Evolutionary conservation across 2,329 filamentous ascomycete genomes (phyloP), one percentile per base, ranked within the genome.

Genomic region (Ascocoryne sarcoides): DNA sequence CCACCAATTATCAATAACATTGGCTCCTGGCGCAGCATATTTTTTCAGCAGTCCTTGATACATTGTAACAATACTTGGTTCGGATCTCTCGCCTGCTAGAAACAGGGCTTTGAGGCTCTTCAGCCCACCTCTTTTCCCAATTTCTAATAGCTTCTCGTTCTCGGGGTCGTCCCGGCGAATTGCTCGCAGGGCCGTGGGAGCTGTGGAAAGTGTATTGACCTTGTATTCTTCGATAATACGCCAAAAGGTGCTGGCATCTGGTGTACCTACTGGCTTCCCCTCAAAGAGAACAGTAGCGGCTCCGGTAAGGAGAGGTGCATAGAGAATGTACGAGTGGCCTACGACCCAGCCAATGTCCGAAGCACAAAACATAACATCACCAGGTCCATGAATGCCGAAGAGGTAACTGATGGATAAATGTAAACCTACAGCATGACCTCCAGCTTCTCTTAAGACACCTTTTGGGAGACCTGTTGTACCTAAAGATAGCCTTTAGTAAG

Each of bases 261-360:
- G 89, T 0, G 88, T 95, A 4, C 88, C 88, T 10, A 95, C 71
- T 0, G 89, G 89, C 51, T 95, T 95, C n/a, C 89, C 90, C 64
- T 95, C 89, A 60, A 88, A 95, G 0, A 95, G 68, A 1, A 95
- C 76, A 0, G 87, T 94, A 1, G 88, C 81, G 2, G 89, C 88
- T 4, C 89, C 89, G 0, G 82, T 77, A 2, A 95, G 73, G 4
- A 96, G 73, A 10, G 89, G 89, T 3, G 78, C 89, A 57, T 95
- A 95, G 10, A 95, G 68, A 47, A 95, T 95, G 59, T 92, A 95
- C 4, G 79, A 83, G 58, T 88, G 79, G 2, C 85, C 85, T 0
- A 92, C 85, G 0, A 89, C 86, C 90, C 89, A 95, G 21, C 89
- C 90, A 42, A 95, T 90, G 56, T 96, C 89, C 10, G 81, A 86